Conservation (phyloP, 2,329 filamentous ascomycete species). For the Lachnellula hyalina region DNA sequence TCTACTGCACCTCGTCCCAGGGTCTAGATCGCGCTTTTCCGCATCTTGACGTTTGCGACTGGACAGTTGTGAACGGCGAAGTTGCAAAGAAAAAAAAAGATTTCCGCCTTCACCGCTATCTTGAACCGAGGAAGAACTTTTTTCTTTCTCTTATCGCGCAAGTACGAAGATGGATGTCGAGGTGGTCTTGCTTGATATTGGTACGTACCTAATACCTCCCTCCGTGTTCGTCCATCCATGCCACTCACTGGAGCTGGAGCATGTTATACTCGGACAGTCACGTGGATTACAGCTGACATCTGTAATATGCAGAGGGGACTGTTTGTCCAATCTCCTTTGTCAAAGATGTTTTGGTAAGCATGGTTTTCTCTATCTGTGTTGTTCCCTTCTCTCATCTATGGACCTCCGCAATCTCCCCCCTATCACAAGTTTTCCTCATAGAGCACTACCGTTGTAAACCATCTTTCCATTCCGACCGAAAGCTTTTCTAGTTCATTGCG, state of each 20-base stretch:
- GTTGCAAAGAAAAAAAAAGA: constrained; percentile 5
- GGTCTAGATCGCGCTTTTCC: constrained; percentile 13
- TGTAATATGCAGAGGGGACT: constrained; percentile 59
- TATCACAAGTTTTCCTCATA: neutral
- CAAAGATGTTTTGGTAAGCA: constrained; percentile 73
- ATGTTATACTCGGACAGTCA: constrained; percentile 2
- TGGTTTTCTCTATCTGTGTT: constrained; percentile 11
- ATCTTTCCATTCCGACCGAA: neutral
- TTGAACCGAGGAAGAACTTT: constrained; percentile 3
- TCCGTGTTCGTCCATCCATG: no score
- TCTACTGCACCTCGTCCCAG: neutral
- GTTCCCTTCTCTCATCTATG: neutral
- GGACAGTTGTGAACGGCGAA: constrained; percentile 4
- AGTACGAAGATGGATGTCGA: constrained; percentile 5
- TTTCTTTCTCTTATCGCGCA: neutral
- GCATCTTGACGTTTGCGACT: constrained; percentile 20
- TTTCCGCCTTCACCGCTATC: constrained; percentile 18
- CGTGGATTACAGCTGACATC: constrained; percentile 17
- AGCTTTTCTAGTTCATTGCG: neutral
- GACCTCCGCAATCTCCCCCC: neutral
- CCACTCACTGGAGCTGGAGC: neutral
- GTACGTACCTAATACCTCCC: constrained; percentile 17
- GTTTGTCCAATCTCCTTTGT: constrained; percentile 81
- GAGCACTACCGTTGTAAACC: neutral
- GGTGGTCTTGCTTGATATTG: constrained; percentile 31